Evolutionary conservation across 106 monocot genomes (phyloP), one percentile per base, ranked within the genome.

Genomic region (Acorus calamus): DNA sequence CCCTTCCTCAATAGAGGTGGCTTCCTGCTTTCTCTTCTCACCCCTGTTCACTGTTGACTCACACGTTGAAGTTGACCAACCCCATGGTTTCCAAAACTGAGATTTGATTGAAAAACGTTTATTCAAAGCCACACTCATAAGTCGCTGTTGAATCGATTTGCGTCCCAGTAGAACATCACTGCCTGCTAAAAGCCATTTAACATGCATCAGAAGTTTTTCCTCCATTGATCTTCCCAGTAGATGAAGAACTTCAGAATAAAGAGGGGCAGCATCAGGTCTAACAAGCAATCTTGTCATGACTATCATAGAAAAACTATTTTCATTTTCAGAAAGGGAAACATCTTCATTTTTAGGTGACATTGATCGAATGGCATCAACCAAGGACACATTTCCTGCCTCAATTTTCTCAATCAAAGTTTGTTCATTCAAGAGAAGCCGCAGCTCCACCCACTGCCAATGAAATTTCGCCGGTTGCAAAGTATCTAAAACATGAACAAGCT

Each of bases 371-470:
- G 91, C 87, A 49, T 98, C 94, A 9, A 79, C 86, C 13, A 98
- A 66, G 49, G 88, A 77, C 84, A 84, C 80, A 64, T 76, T 83
- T 5, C 76, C 82, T 2, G 63, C 79, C 70, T 85, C 87, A 46
- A 81, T 77, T 71, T 87, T 98, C 63, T 91, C 91, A 66, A 85
- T 72, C 66, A 98, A 77, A 49, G 85, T 88, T 66, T 91, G 91
- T 64, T 98, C 96, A 75, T 91, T 83, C 71, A 98, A 76, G 62
- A 98, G 91, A 67, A 98, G 74, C 66, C 91, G 82, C 69, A 98
- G 68, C 75, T 88, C 91, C 56, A 98, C 69, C 96, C 96, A 98
- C 65, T 98, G 96, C 96, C 96, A 98, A 78, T 98, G 96, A 50
- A 98, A 91, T 60, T 98, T 98, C 48, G 96, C 96, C 53, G 96